These are phyloP conservation scores for Boletus holoroseus DNA, from an alignment of 1,284 basidiomycete species.

Conservation along the genomic window DNA sequence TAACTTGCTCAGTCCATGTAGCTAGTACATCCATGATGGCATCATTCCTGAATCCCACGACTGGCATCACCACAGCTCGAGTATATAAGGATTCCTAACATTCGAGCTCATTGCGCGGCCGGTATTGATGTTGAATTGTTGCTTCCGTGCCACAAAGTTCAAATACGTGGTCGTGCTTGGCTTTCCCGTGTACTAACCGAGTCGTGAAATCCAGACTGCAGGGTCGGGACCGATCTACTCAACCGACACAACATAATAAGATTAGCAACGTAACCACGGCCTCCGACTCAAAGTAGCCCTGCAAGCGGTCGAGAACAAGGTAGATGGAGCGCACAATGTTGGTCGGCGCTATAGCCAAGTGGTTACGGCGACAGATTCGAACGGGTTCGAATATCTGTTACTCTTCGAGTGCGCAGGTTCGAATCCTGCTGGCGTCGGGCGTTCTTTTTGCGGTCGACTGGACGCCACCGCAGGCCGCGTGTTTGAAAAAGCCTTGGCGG, in stretches of 20 bases:
- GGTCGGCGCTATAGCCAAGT: slow-evolving; percentile 46
- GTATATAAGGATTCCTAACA: too few relatives aligned
- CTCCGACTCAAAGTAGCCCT: not conserved
- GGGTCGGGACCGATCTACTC: not conserved
- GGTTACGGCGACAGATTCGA: slow-evolving; percentile 50
- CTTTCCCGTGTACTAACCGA: too few relatives aligned
- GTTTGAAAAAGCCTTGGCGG: too few relatives aligned
- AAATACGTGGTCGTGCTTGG: too few relatives aligned
- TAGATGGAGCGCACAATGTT: not conserved
- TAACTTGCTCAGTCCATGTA: too few relatives aligned
- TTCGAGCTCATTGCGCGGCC: too few relatives aligned
- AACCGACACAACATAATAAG: not conserved
- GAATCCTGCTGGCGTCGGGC: slow-evolving; percentile 38
- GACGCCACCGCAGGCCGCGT: too few relatives aligned
- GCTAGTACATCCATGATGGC: too few relatives aligned
- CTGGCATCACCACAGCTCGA: too few relatives aligned
- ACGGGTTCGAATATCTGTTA: slow-evolving; percentile 32
- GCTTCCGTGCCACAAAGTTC: too few relatives aligned
- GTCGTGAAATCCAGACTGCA: not conserved
- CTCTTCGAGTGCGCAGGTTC: slow-evolving; percentile 41
- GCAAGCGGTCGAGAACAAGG: not conserved
- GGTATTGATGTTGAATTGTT: too few relatives aligned
- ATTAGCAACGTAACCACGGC: not conserved
- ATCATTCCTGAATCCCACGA: too few relatives aligned
- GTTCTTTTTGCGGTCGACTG: not conserved